These are phyloP conservation scores for Yamadazyma sp. DNA, from an alignment of 1,139 yeast species.

Conservation along the genomic window DNA sequence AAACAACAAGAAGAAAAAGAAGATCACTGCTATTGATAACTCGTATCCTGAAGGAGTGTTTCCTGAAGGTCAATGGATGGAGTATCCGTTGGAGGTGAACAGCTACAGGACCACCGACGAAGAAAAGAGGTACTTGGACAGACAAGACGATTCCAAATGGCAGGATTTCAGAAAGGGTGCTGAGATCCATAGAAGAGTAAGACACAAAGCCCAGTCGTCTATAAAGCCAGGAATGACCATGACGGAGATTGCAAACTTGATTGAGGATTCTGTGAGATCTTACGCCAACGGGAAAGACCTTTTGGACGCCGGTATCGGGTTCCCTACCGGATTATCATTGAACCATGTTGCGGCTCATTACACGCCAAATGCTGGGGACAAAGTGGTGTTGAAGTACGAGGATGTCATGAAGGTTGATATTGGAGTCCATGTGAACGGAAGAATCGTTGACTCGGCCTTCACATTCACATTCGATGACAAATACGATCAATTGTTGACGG, in stretches of 20 bases:
- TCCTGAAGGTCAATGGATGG: constrained; percentile 89
- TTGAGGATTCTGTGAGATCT: constrained; percentile 81
- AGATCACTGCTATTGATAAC: constrained; percentile 57
- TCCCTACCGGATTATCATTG: constrained; percentile 93
- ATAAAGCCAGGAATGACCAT: constrained; percentile 91
- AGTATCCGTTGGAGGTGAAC: constrained; percentile 70
- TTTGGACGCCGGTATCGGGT: constrained; percentile 83
- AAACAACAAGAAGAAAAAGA: constrained; percentile 45
- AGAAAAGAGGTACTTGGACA: constrained; percentile 77
- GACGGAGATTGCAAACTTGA: constrained; percentile 84
- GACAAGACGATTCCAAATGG: constrained; percentile 65
- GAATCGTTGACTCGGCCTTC: constrained; percentile 92
- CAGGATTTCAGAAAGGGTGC: constrained; percentile 94
- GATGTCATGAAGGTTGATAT: constrained; percentile 97
- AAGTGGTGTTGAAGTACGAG: constrained; percentile 70
- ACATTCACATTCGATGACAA: constrained; percentile 85
- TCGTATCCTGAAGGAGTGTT: constrained; percentile 71
- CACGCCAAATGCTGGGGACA: constrained; percentile 96
- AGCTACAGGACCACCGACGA: constrained; percentile 79
- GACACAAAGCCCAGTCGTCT: constrained; percentile 71
- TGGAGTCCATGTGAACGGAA: constrained; percentile 97
- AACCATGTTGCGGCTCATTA: constrained; percentile 97
- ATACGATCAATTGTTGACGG: constrained; percentile 75
- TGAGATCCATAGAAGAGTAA: constrained; percentile 89
- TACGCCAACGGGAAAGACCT: constrained; percentile 68